Conservation (phyloP, 2,329 filamentous ascomycete species). For the Colletotrichum cordylinicola region DNA sequence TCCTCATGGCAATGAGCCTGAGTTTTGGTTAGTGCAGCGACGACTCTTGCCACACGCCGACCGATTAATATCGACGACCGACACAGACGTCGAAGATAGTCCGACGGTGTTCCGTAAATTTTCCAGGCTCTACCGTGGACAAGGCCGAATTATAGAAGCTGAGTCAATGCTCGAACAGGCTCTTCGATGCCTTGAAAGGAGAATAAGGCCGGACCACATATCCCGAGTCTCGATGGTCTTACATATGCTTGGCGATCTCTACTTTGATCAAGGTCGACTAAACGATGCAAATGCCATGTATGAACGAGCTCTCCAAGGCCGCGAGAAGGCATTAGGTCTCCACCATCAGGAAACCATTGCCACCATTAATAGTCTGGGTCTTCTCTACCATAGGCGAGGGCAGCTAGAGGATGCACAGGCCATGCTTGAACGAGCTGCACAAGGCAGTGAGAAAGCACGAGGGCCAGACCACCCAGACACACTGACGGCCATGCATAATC, state of each 20-base stretch:
- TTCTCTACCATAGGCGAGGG: no score
- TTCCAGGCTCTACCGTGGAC: not conserved
- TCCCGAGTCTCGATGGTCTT: slow-evolving; percentile 19
- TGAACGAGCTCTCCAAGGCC: slow-evolving; percentile 30
- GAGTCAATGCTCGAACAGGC: not conserved
- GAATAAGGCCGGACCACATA: slow-evolving; percentile 16
- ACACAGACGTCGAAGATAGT: slow-evolving; percentile 27
- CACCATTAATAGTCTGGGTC: not conserved
- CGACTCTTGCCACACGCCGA: slow-evolving; percentile 27
- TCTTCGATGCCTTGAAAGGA: slow-evolving; percentile 30
- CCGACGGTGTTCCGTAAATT: not conserved
- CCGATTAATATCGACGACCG: slow-evolving; percentile 24
- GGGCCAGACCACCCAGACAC: not conserved
- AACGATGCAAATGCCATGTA: slow-evolving; percentile 35
- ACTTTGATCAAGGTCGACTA: slow-evolving; percentile 15
- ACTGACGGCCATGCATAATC: not conserved
- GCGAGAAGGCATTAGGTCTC: slow-evolving; percentile 23
- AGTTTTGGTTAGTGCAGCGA: slow-evolving; percentile 21
- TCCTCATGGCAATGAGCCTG: not conserved
- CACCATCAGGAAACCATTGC: not conserved
- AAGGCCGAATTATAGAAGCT: not conserved
- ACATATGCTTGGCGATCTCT: slow-evolving; percentile 27
- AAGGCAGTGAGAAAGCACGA: slow-evolving; percentile 19
- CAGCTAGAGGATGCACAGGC: not conserved
- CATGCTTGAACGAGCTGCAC: not conserved